Conservation (phyloP, 2,329 filamentous ascomycete species). For the Pseudogymnoascus sp. region DNA sequence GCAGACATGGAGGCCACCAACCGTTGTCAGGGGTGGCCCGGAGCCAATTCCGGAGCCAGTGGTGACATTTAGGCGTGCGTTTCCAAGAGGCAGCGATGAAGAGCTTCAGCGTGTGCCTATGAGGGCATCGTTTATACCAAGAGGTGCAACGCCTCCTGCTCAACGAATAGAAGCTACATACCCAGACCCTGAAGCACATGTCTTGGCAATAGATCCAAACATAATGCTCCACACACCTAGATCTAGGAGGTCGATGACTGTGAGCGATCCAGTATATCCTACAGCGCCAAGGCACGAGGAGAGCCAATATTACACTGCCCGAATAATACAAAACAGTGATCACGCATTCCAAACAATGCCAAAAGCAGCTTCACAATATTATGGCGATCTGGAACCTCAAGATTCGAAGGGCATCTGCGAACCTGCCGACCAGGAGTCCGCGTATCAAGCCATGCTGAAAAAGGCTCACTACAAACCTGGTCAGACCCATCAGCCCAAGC, state of each 20-base stretch:
- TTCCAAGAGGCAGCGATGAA: neutral
- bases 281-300: neutral
- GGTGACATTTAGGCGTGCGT: neutral
- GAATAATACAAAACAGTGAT: neutral
- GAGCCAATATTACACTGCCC: neutral
- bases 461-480: slow-evolving; percentile 7
- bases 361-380: neutral
- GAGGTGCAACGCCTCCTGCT: neutral
- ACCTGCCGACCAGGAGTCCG: neutral
- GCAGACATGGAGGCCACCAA: neutral
- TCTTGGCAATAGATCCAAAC: neutral
- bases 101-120: neutral
- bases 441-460: slow-evolving; percentile 5
- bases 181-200: neutral
- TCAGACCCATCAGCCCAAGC: neutral
- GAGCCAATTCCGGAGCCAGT: neutral
- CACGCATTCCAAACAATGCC: neutral
- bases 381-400: neutral
- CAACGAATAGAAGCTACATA: neutral
- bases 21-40: neutral
- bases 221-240: neutral
- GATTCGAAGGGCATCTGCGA: neutral
- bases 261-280: slow-evolving; percentile 1
- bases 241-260: neutral
- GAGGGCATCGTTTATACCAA: neutral